Evolutionary conservation across 805 yeast species (phyloP), one percentile per base, ranked within the genome.

Genomic region (Metschnikowia rubicola): DNA sequence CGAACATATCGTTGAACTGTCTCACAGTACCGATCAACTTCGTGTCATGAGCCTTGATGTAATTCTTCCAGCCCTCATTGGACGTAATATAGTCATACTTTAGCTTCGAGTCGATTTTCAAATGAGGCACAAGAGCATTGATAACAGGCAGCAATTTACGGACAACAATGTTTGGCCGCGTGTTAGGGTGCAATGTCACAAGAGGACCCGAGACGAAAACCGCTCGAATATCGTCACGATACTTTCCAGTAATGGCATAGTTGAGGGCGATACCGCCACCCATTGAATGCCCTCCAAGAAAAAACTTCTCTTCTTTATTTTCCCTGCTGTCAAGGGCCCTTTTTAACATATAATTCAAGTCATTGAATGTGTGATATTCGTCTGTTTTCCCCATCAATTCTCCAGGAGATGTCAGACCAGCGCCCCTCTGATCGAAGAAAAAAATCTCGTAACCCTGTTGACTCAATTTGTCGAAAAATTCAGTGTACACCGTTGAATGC

Each of bases 241-340:
- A 65, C 48, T 69, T 75, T 2, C 91, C 91, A 30, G 61, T 59
- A 33, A 79, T 71, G 3, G 79, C 81, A 60, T 86, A 86, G 62
- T 82, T 83, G 47, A 86, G 66, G 0, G 68, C 70, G 42, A 86
- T 80, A 0, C 85, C 91, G 17, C 92, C 92, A 42, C 96, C 96
- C 91, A 87, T 85, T 9, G 90, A 85, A 54, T 83, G 88, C 1
- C 92, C 90, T 58, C 77, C 68, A 39, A 87, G 58, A 55, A 70
- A 75, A 30, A 85, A 55, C 51, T 77, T 77, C 40, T 69, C 71
- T 3, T 47, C 37, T 6, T 62, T 40, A 45, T 59, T 63, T 10
- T 45, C 44, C 35, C 65, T 51, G 29, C 69, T 68, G 15, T 73
- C 71, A 19, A 74, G 56, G 43, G 74, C 75, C 39, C 59, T 59